phyloP scores from a whole-genome alignment of 805 yeast species.

The Nakazawaea wyomingensis region DNA sequence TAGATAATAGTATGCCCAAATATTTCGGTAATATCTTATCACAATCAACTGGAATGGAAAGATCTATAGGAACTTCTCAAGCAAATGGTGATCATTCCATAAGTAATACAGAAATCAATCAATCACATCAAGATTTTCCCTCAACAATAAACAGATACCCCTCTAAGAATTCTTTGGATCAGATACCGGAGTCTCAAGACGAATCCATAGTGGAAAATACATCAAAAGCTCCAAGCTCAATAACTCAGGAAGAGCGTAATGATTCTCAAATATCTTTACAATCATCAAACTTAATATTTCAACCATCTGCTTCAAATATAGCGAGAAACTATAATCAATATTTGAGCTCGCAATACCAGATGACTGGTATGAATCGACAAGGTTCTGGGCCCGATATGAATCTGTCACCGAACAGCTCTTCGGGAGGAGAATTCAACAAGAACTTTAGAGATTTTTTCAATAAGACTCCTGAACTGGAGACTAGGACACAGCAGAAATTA shows the following conservation, averaged over 20 bases:
- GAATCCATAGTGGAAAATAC: neutral
- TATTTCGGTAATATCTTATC: slow-evolving; percentile 32
- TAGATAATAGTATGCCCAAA: slow-evolving; percentile 11
- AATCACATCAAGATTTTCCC: slow-evolving; percentile 12
- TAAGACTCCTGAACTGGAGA: slow-evolving; percentile 38
- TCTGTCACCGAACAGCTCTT: neutral
- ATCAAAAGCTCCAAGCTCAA: neutral
- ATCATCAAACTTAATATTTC: slow-evolving; percentile 16
- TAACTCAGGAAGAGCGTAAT: slow-evolving; percentile 1
- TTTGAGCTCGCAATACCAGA: slow-evolving; percentile 2
- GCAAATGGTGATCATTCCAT: slow-evolving; percentile 8
- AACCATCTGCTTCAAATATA: slow-evolving; percentile 16
- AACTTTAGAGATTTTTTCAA: slow-evolving; percentile 38
- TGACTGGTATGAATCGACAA: neutral
- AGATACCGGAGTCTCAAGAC: neutral
- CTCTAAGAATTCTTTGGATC: neutral
- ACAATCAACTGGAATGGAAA: slow-evolving; percentile 48
- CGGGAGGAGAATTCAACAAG: slow-evolving; percentile 16
- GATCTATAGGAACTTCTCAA: slow-evolving; percentile 28
- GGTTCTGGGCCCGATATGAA: neutral
- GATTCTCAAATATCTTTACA: slow-evolving; percentile 5
- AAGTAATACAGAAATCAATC: neutral
- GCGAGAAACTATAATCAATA: slow-evolving; percentile 9
- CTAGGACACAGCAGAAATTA: slow-evolving; percentile 77
- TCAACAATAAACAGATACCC: slow-evolving; percentile 17